Base-by-base conservation (phyloP, 2,329 filamentous ascomycete species). In the Penicillium crustosum region DNA sequence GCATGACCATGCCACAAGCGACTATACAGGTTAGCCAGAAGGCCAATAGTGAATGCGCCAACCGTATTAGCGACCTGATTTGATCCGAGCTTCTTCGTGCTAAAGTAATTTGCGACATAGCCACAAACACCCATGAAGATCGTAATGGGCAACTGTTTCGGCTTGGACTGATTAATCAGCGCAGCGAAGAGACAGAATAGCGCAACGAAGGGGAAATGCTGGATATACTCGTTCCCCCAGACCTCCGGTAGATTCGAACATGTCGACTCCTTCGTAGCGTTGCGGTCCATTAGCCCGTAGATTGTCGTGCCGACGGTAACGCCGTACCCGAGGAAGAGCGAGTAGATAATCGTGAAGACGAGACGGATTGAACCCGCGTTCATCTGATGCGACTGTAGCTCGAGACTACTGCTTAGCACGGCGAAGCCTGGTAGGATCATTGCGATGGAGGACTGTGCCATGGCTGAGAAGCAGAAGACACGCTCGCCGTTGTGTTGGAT, bases 121-220 rank as follows among this genome's bases (percentile, higher is more conserved):
- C 90, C 90, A 2, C 84, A 83, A 36, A 91, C 78, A 0, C 89
- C 85, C 68, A 94, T 90, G 59, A 85, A 44, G 1, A 89, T 75
- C 86, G 92, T 93, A 53, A 89, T 81, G 0, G 89, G 89, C 36
- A 87, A 83, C 70, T 93, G 89, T 66, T 84, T 87, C 81, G 83
- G 88, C 73, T 91, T 90, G 57, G 89, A 89, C 66, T 93, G 89
- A 73, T 93, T 92, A 73, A 92, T 87, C 67, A 92, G 81, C 60
- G 88, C 88, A 38, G 92, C 81, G 69, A 87, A 89, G 35, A 91
- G 70, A 29, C 89, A 86, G 70, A 93, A 93, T 0, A 82, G 74
- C 0, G 89, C 84, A 0, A 93, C 90, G 67, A 91, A 91, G 43
- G 87, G 76, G 75, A 92, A 91, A 55, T 82, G 83, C 59, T 80